Conservation (phyloP, 176 grass and related monocot species). For the Aechmea fasciata region DNA sequence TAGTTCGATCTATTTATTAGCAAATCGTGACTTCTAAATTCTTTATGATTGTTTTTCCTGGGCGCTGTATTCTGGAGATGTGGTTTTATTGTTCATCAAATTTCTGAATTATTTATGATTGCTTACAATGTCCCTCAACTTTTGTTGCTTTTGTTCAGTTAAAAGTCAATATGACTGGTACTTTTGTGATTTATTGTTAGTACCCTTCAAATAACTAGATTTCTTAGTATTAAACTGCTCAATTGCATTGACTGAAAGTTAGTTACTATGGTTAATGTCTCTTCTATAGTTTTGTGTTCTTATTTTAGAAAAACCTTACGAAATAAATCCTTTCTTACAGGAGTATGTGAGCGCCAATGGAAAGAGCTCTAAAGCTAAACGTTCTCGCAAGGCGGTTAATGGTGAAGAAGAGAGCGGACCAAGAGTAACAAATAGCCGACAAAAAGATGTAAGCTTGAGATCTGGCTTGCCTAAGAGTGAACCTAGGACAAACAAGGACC, state of each 20-base stretch:
- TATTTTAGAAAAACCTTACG: background rate
- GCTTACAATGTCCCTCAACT: background rate
- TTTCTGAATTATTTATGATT: too few species aligned
- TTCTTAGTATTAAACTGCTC: background rate
- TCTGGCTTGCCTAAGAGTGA: constrained; percentile 34
- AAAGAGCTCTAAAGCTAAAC: constrained; percentile 59
- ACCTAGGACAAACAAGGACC: constrained; percentile 43
- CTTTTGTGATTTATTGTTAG: background rate
- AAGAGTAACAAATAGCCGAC: constrained; percentile 37
- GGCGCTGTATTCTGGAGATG: too few species aligned
- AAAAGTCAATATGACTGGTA: background rate
- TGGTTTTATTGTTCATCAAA: too few species aligned
- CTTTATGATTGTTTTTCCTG: too few species aligned
- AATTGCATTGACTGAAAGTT: background rate
- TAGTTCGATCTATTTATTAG: too few species aligned
- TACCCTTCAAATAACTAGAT: background rate
- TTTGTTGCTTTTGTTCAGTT: background rate
- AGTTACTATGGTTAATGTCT: background rate
- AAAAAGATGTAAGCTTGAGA: constrained; percentile 44
- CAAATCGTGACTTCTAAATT: too few species aligned
- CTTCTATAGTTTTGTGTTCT: background rate
- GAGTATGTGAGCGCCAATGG: constrained; percentile 72
- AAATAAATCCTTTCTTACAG: constrained; percentile 37
- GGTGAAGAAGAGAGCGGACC: constrained; percentile 41
- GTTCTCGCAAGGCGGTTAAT: constrained; percentile 37